Percentiles rank a stretch among this genome's conserved stretches.
Conservation (phyloP, 2,329 filamentous ascomycete genomes). For the Fusarium guadeloupense region DNA sequence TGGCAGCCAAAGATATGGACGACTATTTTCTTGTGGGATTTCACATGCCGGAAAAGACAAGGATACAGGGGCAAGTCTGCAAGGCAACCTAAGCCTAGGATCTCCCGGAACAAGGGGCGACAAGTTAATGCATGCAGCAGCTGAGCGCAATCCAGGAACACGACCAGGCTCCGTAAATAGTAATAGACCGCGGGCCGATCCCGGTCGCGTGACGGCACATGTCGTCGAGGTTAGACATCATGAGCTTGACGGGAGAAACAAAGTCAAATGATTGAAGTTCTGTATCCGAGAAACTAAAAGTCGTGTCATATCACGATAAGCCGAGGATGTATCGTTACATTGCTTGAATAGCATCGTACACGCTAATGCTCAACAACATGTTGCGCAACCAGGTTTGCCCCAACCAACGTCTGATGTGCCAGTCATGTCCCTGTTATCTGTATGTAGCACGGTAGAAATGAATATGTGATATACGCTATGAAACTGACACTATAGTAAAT, state of each 20-base stretch:
- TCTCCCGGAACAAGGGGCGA: constrained; percentile 28
- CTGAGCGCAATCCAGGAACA: constrained; percentile 38
- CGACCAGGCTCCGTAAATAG: constrained; percentile 29
- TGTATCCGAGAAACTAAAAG: not conserved
- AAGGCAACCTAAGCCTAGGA: constrained; percentile 15
- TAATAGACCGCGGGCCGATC: constrained; percentile 34
- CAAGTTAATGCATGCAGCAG: constrained; percentile 33
- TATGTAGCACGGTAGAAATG: not conserved
- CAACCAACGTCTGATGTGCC: constrained; percentile 29
- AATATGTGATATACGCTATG: not conserved
- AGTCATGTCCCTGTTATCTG: constrained; percentile 22
- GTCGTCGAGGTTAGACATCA: constrained; percentile 14
- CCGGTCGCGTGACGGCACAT: constrained; percentile 38
- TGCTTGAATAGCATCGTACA: constrained; percentile 1
- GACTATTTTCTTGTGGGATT: constrained; percentile 22
- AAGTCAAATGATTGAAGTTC: constrained; percentile 1
- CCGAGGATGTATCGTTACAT: constrained; percentile 29
- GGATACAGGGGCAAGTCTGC: constrained; percentile 31
- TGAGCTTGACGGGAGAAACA: not conserved
- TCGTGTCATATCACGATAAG: constrained; percentile 1
- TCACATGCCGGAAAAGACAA: constrained; percentile 36
- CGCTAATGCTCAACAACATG: constrained; percentile 39
- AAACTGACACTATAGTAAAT: not conserved
- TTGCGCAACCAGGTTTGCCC: constrained; percentile 27
- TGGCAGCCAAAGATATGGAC: not conserved